Evolutionary conservation across 208 protist species (phyloP).

Genomic region (Leishmania turanica): DNA sequence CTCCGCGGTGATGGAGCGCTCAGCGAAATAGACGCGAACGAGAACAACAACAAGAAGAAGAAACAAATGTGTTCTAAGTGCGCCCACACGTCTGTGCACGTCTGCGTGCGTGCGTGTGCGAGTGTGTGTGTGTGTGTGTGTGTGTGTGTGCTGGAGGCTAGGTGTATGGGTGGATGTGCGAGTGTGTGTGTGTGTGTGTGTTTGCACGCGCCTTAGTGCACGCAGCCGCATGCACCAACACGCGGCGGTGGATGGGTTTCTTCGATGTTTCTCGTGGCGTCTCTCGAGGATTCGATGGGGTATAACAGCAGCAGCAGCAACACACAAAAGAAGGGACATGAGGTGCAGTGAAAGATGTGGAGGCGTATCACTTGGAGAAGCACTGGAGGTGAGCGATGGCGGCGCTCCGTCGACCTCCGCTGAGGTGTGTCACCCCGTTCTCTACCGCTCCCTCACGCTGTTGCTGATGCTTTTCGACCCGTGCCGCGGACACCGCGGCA

Average conservation of each 20-base stretch:
- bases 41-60: not conserved
- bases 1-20: not conserved
- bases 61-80: not conserved
- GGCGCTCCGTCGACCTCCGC: not conserved
- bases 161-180: not conserved
- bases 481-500: not conserved
- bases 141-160: no score
- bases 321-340: not conserved
- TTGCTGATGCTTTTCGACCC: not conserved
- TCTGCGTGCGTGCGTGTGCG: not conserved
- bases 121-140: no score
- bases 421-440: not conserved
- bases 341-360: not conserved
- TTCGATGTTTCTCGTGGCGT: not conserved
- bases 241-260: not conserved
- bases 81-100: not conserved
- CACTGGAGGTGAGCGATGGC: not conserved
- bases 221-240: no score
- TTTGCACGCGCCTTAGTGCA: not conserved
- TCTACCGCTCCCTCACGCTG: not conserved
- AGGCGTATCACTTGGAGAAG: not conserved
- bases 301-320: not conserved
- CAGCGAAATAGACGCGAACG: not conserved
- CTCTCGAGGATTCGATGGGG: not conserved
- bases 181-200: not conserved